phyloP scores from a whole-genome alignment of 345 rosid genomes.

The Ricinus communis region DNA sequence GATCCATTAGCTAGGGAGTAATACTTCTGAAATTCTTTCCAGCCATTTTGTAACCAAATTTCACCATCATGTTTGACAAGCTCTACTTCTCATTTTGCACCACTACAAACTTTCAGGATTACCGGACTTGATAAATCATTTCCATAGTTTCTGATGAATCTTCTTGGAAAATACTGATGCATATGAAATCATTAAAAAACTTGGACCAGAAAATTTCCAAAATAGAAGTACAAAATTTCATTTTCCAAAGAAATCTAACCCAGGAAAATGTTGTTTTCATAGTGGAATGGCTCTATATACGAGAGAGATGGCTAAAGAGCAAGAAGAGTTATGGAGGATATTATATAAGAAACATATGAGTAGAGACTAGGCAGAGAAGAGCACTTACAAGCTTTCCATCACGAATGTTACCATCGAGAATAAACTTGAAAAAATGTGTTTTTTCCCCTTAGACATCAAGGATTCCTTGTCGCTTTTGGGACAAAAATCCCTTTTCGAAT shows the following conservation, averaged over 20 bases:
- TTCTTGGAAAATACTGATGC: background rate
- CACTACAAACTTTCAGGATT: conserved; percentile 10
- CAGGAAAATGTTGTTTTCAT: background rate
- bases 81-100: conserved; percentile 6
- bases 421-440: background rate
- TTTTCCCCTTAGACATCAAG: background rate
- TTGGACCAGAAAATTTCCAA: too few relatives aligned
- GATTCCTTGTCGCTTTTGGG: background rate
- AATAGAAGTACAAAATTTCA: too few relatives aligned
- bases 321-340: too few relatives aligned
- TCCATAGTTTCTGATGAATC: conserved; percentile 3
- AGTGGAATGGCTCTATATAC: too few relatives aligned
- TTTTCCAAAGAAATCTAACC: too few relatives aligned
- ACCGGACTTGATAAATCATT: background rate
- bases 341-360: background rate
- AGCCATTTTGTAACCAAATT: conserved; percentile 36
- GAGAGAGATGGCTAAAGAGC: too few relatives aligned
- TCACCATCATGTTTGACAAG: conserved; percentile 4
- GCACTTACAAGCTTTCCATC: background rate
- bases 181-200: background rate
- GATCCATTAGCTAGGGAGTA: conserved; percentile 22
- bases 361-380: background rate
- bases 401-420: background rate
- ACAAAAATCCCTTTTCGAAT: background rate
- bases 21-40: conserved; percentile 22